These are phyloP conservation scores for Colletotrichum cuscutae DNA, from an alignment of 2,329 filamentous ascomycete genomes.

Conservation along the genomic window DNA sequence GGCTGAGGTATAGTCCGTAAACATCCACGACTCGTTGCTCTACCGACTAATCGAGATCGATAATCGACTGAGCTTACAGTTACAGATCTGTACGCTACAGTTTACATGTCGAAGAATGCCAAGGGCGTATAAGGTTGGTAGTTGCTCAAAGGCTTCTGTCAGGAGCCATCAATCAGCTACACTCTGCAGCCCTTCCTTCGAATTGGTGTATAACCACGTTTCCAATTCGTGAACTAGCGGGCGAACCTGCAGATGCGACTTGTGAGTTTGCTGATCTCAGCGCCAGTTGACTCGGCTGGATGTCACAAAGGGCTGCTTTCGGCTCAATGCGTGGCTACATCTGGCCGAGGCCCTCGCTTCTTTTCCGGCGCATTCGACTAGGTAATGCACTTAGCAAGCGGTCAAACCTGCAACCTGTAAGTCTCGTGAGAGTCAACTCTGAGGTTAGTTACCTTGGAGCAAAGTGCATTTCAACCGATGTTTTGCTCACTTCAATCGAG, in stretches of 20 bases:
- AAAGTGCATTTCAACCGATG: neutral
- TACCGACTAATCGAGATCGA: neutral
- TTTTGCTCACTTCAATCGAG: neutral
- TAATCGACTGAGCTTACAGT: neutral
- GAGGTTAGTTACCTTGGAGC: neutral
- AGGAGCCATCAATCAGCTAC: neutral
- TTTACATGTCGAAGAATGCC: neutral
- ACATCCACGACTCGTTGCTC: neutral
- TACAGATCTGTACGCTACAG: neutral
- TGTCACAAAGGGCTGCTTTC: neutral
- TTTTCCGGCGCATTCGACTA: neutral
- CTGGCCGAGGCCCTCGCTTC: neutral
- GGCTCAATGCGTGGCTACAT: neutral
- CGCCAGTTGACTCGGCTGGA: neutral
- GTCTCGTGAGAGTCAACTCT: neutral
- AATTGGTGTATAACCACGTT: neutral
- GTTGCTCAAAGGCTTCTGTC: neutral
- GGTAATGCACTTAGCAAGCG: neutral
- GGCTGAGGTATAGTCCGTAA: neutral
- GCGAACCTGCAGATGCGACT: neutral
- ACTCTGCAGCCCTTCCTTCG: neutral
- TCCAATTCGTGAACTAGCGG: neutral
- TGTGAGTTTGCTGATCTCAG: neutral
- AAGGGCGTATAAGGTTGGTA: neutral
- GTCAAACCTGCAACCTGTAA: neutral